phyloP scores from a whole-genome alignment of 140 eudicot species.

The Bidens hawaiensis region DNA sequence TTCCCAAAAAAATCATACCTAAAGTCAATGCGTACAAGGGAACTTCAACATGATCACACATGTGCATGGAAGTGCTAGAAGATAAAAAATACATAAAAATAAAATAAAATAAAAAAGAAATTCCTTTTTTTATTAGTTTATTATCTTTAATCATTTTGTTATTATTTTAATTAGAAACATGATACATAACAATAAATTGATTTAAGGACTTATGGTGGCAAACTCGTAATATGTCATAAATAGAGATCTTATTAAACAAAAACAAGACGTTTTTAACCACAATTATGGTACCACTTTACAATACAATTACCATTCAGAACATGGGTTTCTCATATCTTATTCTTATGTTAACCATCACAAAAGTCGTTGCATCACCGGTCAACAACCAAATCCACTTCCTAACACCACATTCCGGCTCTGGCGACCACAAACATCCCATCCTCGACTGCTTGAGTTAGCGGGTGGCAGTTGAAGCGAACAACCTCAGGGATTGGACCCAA shows the following conservation, averaged over 20 bases:
- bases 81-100: no score
- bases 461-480: constrained; percentile 49
- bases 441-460: constrained; percentile 62
- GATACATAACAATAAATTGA: no score
- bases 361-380: constrained; percentile 4
- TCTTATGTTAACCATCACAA: not conserved
- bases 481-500: constrained; percentile 28
- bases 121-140: no score
- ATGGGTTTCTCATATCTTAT: constrained; percentile 1
- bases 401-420: constrained; percentile 40
- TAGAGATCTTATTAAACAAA: not conserved
- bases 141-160: no score
- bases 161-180: no score
- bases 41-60: no score
- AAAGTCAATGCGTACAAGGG: no score
- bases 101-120: no score
- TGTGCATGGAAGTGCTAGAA: no score
- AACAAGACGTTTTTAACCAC: not conserved
- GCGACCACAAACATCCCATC: constrained; percentile 23
- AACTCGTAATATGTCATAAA: not conserved
- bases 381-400: constrained; percentile 25
- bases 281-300: not conserved
- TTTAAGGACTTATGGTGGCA: no score
- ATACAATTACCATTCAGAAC: not conserved
- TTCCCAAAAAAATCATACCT: no score